Evolutionary conservation across 768 basidiomycete genomes (phyloP), one percentile per base, ranked within the genome.

Genomic region (Xerocomellus chrysenteron): DNA sequence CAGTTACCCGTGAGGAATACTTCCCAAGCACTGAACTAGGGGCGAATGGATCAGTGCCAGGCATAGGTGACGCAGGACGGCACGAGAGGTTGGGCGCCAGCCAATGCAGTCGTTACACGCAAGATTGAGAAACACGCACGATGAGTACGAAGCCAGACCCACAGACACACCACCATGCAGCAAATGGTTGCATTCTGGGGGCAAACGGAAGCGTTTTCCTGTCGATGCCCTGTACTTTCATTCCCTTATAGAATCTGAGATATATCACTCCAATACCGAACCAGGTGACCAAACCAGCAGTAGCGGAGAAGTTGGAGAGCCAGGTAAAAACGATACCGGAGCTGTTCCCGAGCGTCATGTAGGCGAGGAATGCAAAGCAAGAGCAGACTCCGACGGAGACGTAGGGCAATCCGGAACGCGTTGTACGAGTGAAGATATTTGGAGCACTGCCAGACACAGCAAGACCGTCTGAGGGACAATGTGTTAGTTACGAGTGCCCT

Each of bases 371-470:
- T 0, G 73, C 69, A 47, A 78, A 74, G 28, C 59, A 54, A 2
- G 69, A 57, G 53, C 66, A 73, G 32, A 68, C 6, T 0, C 37
- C 55, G 13, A 76, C 65, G 0, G 79, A 64, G 35, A 80, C 71
- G 63, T 76, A 77, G 2, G 83, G 84, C 2, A 84, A 62, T 37
- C 84, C 75, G 6, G 62, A 55, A 11, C 58, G 57, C 12, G 69
- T 67, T 1, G 78, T 78, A 49, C 74, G 71, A 28, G 64, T 48
- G 52, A 87, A 84, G 45, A 86, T 64, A 48, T 68, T 75, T 4
- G 85, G 85, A 0, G 84, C 83, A 53, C 82, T 78, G 0, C 81
- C 79, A 19, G 76, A 75, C 47, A 77, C 57, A 3, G 85, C 78
- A 11, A 86, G 76, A 60, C 80, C 80, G 59, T 85, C 60, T 85